These are phyloP conservation scores for Porpolomopsis calyptriformis DNA, from an alignment of 768 basidiomycete genomes.

Conservation along the genomic window DNA sequence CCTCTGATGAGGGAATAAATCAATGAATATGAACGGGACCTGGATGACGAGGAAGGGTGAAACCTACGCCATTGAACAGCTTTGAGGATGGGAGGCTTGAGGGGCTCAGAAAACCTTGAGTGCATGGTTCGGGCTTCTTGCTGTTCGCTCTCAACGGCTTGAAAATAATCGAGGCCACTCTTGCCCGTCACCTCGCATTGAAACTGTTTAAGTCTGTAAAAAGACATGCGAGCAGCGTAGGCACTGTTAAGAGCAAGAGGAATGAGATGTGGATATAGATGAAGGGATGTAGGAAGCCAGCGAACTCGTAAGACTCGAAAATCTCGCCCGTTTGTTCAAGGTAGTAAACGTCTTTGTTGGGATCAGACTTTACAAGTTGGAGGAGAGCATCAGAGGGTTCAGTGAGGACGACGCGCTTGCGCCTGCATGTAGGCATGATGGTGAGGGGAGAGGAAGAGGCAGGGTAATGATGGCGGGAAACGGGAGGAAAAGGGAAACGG, in stretches of 20 bases:
- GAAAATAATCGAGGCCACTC: slow-evolving; percentile 87
- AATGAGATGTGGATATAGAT: slow-evolving; percentile 17
- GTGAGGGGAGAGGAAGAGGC: slow-evolving; percentile 19
- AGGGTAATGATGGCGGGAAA: slow-evolving; percentile 33
- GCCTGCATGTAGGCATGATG: slow-evolving; percentile 76
- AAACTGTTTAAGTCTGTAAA: slow-evolving; percentile 89
- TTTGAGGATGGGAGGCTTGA: slow-evolving; percentile 84
- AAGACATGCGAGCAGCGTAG: slow-evolving; percentile 87
- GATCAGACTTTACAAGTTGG: slow-evolving; percentile 51
- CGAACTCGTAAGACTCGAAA: slow-evolving; percentile 93
- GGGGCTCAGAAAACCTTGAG: slow-evolving; percentile 80
- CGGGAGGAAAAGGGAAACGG: slow-evolving; percentile 49
- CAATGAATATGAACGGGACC: slow-evolving; percentile 10
- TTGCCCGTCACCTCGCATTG: slow-evolving; percentile 97
- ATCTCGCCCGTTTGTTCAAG: slow-evolving; percentile 94
- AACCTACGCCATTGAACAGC: slow-evolving; percentile 95
- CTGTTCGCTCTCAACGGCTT: slow-evolving; percentile 84
- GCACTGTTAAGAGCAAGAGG: slow-evolving; percentile 31
- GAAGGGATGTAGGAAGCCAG: slow-evolving; percentile 20
- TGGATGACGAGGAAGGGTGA: slow-evolving; percentile 14
- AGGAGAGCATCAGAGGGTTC: slow-evolving; percentile 67
- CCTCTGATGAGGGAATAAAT: slow-evolving; percentile 47
- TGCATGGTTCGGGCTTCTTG: slow-evolving; percentile 86
- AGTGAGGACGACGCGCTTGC: slow-evolving; percentile 83
- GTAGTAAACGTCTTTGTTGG: slow-evolving; percentile 75